phyloP scores from a whole-genome alignment of 192 early-diverging fungal genomes.

The Globomyces pollinis-pini region DNA sequence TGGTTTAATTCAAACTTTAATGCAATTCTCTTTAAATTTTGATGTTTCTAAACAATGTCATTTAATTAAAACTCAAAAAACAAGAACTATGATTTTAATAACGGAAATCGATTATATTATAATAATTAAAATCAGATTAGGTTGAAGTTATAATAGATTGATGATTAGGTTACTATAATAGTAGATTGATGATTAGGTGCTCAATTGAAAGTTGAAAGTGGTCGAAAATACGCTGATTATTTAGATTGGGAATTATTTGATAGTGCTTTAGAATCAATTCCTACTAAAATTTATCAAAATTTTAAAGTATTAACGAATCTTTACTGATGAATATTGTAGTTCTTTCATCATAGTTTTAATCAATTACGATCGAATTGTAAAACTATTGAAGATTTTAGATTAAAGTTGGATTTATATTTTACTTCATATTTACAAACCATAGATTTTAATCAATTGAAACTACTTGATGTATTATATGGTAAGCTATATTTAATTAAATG shows the following conservation, averaged over 20 bases:
- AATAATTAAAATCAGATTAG: too few relatives aligned
- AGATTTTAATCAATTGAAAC: not conserved
- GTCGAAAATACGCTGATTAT: not conserved
- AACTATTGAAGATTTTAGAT: not conserved
- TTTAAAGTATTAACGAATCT: not conserved
- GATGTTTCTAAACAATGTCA: not conserved
- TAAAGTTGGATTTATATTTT: not conserved
- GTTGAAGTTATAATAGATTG: too few relatives aligned
- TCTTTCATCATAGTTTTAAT: not conserved
- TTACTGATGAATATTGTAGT: not conserved
- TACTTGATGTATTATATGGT: too few relatives aligned
- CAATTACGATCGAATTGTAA: not conserved
- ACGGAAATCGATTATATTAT: slow-evolving; percentile 1
- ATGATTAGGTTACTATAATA: too few relatives aligned
- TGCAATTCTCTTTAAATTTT: not conserved
- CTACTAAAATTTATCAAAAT: not conserved
- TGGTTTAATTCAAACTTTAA: not conserved
- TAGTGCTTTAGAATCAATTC: not conserved
- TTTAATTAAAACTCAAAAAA: not conserved
- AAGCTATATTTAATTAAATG: too few relatives aligned
- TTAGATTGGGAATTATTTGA: not conserved
- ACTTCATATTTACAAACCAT: not conserved
- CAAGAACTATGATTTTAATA: not conserved
- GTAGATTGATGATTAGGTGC: not conserved
- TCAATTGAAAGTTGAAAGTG: not conserved